These are phyloP conservation scores for Coemansia sp. DNA, from an alignment of 192 early-diverging fungal species.

Conservation along the genomic window DNA sequence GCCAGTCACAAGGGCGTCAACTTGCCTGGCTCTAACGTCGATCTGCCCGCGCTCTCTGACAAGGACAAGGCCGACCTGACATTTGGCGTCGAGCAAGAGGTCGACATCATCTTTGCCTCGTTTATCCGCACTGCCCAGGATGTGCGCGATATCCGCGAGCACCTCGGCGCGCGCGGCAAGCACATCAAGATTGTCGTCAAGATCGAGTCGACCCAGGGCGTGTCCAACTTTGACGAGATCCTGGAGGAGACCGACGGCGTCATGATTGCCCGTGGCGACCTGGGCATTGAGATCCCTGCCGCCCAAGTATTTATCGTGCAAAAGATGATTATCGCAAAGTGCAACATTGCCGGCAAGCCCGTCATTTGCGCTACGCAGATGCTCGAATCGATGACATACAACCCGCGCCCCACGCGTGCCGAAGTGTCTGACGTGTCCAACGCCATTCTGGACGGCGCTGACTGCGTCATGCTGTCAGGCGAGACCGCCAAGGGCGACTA, in stretches of 20 bases:
- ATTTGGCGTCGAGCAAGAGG: slow-evolving; percentile 91
- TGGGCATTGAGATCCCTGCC: slow-evolving; percentile 96
- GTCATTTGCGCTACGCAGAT: slow-evolving; percentile 98
- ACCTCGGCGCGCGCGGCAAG: slow-evolving; percentile 77
- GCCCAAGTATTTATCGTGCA: slow-evolving; percentile 90
- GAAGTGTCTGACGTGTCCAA: slow-evolving; percentile 99
- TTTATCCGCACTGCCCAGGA: slow-evolving; percentile 94
- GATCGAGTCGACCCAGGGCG: slow-evolving; percentile 97
- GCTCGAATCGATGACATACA: slow-evolving; percentile 93
- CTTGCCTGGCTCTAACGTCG: slow-evolving; percentile 84
- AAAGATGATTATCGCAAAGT: slow-evolving; percentile 99
- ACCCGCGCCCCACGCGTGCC: slow-evolving; percentile 98
- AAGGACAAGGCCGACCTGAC: slow-evolving; percentile 89
- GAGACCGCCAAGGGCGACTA: slow-evolving; percentile 96
- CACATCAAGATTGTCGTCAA: slow-evolving; percentile 95
- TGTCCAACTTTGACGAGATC: slow-evolving; percentile 99
- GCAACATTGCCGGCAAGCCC: slow-evolving; percentile 94
- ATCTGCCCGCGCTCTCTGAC: slow-evolving; percentile 91
- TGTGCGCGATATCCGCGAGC: slow-evolving; percentile 80
- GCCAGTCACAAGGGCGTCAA: slow-evolving; percentile 96
- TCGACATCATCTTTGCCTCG: slow-evolving; percentile 94
- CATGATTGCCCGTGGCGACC: slow-evolving; percentile 98
- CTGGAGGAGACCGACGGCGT: slow-evolving; percentile 90
- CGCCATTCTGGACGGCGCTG: slow-evolving; percentile 94
- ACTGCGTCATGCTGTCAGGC: slow-evolving; percentile 98